These are phyloP conservation scores for Cornus controversa DNA, from an alignment of 148 eudicot species.

Conservation along the genomic window DNA sequence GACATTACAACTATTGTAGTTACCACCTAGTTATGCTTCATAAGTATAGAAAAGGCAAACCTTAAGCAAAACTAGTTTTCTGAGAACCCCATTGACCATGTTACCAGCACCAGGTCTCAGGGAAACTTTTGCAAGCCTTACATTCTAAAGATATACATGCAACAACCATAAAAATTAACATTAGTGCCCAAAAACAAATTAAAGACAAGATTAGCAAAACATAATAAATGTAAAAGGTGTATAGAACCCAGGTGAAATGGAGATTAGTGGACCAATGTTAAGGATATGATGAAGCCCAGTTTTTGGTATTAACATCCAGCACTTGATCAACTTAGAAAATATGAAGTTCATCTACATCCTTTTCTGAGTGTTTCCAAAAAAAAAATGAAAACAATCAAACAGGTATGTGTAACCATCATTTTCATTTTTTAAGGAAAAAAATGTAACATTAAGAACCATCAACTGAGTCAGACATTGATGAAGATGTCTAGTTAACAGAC, in stretches of 20 bases:
- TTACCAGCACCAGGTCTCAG: conserved; percentile 98
- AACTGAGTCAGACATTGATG: neutral
- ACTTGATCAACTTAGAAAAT: neutral
- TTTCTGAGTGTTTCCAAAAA: neutral
- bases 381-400: too few species aligned
- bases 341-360: neutral
- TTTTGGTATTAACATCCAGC: neutral
- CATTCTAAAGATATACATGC: conserved; percentile 55
- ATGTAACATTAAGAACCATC: neutral
- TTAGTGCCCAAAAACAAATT: neutral
- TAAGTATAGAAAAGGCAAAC: conserved; percentile 30
- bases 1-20: conserved; percentile 2
- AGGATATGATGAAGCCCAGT: neutral
- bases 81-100: conserved; percentile 93
- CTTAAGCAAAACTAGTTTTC: conserved; percentile 72
- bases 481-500: neutral
- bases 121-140: conserved; percentile 86
- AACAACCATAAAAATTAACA: neutral
- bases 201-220: neutral
- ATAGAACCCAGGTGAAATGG: neutral
- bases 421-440: neutral
- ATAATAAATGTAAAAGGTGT: neutral
- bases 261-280: neutral
- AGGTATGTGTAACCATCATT: too few species aligned
- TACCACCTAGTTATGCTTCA: neutral